phyloP scores from a whole-genome alignment of 331 rosid species.

The Malus hybrid region DNA sequence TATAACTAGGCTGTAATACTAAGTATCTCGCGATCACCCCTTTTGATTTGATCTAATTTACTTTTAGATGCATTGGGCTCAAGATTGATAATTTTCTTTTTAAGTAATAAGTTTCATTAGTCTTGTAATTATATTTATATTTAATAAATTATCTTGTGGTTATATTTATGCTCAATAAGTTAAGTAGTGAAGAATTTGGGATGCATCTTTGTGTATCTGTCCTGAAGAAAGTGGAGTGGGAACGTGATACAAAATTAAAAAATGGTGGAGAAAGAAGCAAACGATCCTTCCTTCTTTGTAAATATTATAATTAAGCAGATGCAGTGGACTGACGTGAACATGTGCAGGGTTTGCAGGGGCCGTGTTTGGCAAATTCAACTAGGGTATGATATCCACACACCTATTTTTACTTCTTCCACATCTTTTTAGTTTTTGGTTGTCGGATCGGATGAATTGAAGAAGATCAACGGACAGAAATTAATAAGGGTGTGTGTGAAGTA shows the following conservation, averaged over 20 bases:
- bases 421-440: too few relatives aligned
- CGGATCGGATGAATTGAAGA: too few relatives aligned
- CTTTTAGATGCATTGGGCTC: neutral
- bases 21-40: rapidly evolving
- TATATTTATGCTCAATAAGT: neutral
- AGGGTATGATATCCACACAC: too few relatives aligned
- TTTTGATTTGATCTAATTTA: neutral
- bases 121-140: neutral
- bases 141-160: neutral
- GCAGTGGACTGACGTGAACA: too few relatives aligned
- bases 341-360: too few relatives aligned
- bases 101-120: neutral
- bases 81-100: neutral
- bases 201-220: neutral
- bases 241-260: neutral
- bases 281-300: neutral
- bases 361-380: too few relatives aligned
- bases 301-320: too few relatives aligned
- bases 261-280: neutral
- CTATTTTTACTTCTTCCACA: too few relatives aligned
- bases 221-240: neutral
- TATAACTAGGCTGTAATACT: too few relatives aligned
- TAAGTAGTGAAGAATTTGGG: neutral
- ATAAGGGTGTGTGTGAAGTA: too few relatives aligned
- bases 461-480: too few relatives aligned